phyloP scores from a whole-genome alignment of 2,329 filamentous ascomycete species.

The Neobulgaria alba region DNA sequence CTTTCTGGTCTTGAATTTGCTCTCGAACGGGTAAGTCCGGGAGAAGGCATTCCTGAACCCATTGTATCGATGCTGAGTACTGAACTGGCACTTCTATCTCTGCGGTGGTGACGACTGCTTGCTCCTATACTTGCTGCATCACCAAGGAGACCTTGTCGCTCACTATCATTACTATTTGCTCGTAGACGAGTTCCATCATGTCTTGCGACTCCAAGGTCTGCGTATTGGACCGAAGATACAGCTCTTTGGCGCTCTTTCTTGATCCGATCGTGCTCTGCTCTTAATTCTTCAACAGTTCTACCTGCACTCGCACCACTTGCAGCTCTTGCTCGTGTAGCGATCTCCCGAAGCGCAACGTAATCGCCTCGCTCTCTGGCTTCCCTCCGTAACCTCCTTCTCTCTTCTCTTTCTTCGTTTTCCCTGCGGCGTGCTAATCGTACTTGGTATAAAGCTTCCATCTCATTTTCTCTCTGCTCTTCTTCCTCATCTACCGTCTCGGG shows the following conservation, averaged over 20 bases:
- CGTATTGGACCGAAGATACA: conserved; percentile 69
- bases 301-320: conserved; percentile 22
- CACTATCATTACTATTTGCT: conserved; percentile 65
- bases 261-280: conserved; percentile 45
- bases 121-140: conserved; percentile 47
- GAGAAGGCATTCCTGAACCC: conserved; percentile 34
- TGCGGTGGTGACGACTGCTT: conserved; percentile 33
- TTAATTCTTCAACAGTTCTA: conserved; percentile 51
- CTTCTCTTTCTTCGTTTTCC: conserved; percentile 69
- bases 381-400: conserved; percentile 57
- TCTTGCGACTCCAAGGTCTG: conserved; percentile 64
- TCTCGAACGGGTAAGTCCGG: conserved; percentile 33
- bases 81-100: conserved; percentile 44
- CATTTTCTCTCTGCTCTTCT: conserved; percentile 74
- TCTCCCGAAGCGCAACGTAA: conserved; percentile 54
- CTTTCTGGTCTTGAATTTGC: conserved; percentile 37
- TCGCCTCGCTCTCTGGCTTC: conserved; percentile 70
- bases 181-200: conserved; percentile 71
- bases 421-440: conserved; percentile 70
- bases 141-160: conserved; percentile 61
- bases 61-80: conserved; percentile 44
- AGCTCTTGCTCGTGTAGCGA: conserved; percentile 47
- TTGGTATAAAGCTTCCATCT: conserved; percentile 91
- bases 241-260: conserved; percentile 55
- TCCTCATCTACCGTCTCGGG: conserved; percentile 67